Conservation (phyloP, 2,329 filamentous ascomycete genomes). For the Stagonosporopsis cucurbitacearum region DNA sequence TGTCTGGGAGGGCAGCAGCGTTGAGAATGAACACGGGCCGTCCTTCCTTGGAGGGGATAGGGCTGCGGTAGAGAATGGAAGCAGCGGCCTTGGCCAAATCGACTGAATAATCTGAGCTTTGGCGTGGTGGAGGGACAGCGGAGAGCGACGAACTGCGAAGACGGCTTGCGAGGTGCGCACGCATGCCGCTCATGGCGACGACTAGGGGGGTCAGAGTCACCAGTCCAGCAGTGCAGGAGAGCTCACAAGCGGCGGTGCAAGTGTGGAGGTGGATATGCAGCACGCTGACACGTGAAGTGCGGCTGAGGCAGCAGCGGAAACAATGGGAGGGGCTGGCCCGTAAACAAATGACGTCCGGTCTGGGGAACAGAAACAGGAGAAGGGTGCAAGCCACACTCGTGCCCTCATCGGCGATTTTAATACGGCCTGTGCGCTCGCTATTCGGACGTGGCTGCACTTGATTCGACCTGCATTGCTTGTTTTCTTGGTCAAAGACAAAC, state of each 20-base stretch:
- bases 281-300: conserved; percentile 8
- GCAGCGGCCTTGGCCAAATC: conserved; percentile 58
- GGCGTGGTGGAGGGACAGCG: conserved; percentile 54
- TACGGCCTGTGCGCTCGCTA: conserved; percentile 1
- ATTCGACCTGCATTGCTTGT: conserved; percentile 14
- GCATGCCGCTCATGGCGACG: conserved; percentile 46
- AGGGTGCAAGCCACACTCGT: conserved; percentile 15
- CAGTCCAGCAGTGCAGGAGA: neutral
- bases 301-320: conserved; percentile 2
- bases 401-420: neutral
- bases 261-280: neutral
- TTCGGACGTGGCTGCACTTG: conserved; percentile 5
- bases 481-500: neutral
- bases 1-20: conserved; percentile 63
- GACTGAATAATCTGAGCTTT: conserved; percentile 56
- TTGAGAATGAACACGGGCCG: conserved; percentile 62
- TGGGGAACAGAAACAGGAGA: conserved; percentile 12
- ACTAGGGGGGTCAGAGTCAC: neutral
- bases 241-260: neutral
- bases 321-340: conserved; percentile 3
- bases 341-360: conserved; percentile 18
- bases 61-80: conserved; percentile 62
- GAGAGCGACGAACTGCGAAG: conserved; percentile 54
- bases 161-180: conserved; percentile 47
- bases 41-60: conserved; percentile 57